Percentiles rank a stretch among this genome's conserved stretches.
These are phyloP conservation scores for Globisporangium iwayamae DNA, from an alignment of 352 stramenopile genomes.

Conservation along the genomic window DNA sequence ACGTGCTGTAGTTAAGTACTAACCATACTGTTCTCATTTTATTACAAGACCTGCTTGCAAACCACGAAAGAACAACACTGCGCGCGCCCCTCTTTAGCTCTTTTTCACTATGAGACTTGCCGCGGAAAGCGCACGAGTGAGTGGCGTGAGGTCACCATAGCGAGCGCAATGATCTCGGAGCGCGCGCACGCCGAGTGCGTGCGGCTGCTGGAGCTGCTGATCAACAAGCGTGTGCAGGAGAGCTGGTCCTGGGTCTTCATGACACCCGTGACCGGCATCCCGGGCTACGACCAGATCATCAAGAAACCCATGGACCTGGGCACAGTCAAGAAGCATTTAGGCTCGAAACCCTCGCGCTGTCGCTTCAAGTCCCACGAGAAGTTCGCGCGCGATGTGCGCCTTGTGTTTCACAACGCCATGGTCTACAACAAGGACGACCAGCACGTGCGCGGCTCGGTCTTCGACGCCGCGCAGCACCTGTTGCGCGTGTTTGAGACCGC, in stretches of 20 bases:
- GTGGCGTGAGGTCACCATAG: neutral
- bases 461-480: slow-evolving; percentile 75
- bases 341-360: slow-evolving; percentile 74
- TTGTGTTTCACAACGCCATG: slow-evolving; percentile 83
- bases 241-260: slow-evolving; percentile 89
- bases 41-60: too few species aligned
- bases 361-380: slow-evolving; percentile 84
- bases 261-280: slow-evolving; percentile 57
- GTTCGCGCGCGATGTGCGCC: slow-evolving; percentile 75
- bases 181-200: slow-evolving; percentile 71
- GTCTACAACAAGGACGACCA: slow-evolving; percentile 77
- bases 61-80: too few species aligned
- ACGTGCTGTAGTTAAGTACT: too few species aligned
- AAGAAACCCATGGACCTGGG: slow-evolving; percentile 84
- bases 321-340: slow-evolving; percentile 72
- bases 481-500: slow-evolving; percentile 78
- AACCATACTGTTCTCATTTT: too few species aligned
- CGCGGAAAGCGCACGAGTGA: too few species aligned
- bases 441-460: slow-evolving; percentile 74
- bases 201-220: slow-evolving; percentile 76
- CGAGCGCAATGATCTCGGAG: slow-evolving; percentile 62
- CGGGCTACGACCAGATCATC: slow-evolving; percentile 68
- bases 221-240: slow-evolving; percentile 77
- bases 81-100: neutral
- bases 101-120: neutral